Evolutionary conservation across 139 green algal genomes (phyloP), one percentile per base, ranked within the genome.

Genomic region (Dunaliella sp.): DNA sequence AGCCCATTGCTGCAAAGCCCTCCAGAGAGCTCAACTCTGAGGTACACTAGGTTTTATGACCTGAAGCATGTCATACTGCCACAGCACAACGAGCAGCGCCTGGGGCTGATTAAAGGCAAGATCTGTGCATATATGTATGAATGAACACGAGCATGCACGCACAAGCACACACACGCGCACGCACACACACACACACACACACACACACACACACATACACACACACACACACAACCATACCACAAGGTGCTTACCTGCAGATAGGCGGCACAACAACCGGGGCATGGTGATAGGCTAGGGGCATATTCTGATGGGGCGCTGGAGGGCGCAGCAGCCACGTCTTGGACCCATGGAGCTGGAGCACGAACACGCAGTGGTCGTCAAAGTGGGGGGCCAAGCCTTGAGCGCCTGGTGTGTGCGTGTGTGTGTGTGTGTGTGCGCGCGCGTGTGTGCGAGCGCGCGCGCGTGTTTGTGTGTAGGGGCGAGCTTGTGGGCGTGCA

Each of bases 311-410:
- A 7, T 30, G 26, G 0, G 72, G 72, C 38, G 2, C 76, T 38
- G 89, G 89, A 1, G 82, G 86, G 25, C 38, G 77, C 76, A 92
- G 38, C 75, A 85, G 80, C 89, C 89, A 92, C 0, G n/a, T 0
- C 80, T 92, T 92, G 80, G 32, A 26, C 74, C 89, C 89, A 35
- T 38, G 28, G 24, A 90, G 82, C 85, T 92, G 89, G 36, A 88
- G 32, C 24, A 88, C 80, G 12, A 89, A 81, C 58, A 92, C 87
- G 72, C 85, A 89, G 76, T 92, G 89, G 65, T 92, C 89, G 86
- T 92, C 89, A 79, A 89, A 92, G 34, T 92, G 89, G 1, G 85
- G 78, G 16, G 80, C 38, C 25, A 92, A 36, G 31, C 82, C 89
- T 36, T 87, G 86, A 1, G 82, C 74, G 33, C 84, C 86, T 26